These are phyloP conservation scores for Rhizopus arrhizus DNA, from an alignment of 371 early-diverging fungal species.

Conservation along the genomic window DNA sequence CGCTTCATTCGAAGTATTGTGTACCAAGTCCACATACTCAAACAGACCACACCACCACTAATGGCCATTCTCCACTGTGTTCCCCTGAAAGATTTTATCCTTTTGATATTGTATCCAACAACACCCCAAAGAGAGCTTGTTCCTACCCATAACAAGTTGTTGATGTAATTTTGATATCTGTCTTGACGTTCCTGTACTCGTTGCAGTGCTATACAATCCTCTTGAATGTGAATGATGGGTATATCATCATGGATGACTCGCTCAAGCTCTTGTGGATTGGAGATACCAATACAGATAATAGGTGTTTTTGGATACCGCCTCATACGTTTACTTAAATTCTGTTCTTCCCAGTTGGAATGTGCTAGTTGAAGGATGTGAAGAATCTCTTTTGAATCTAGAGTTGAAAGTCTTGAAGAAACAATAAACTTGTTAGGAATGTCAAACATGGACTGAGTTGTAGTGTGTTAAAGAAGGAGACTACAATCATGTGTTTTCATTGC, in stretches of 20 bases:
- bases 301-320: constrained; percentile 14
- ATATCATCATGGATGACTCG: constrained; percentile 28
- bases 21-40: constrained; percentile 1
- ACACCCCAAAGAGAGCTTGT: constrained; percentile 17
- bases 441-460: constrained; percentile 24
- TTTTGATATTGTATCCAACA: neutral
- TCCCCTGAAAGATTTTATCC: neutral
- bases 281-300: constrained; percentile 38
- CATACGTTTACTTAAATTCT: constrained; percentile 22
- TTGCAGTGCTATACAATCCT: constrained; percentile 35
- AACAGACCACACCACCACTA: neutral
- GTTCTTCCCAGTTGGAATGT: constrained; percentile 18
- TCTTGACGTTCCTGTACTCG: constrained; percentile 24
- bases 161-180: neutral
- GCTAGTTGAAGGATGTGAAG: constrained; percentile 28
- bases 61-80: neutral
- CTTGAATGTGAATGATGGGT: constrained; percentile 42
- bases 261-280: constrained; percentile 39
- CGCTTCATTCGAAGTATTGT: neutral
- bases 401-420: constrained; percentile 38
- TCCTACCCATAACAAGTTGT: neutral
- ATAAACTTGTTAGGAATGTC: constrained; percentile 32
- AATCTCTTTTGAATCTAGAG: constrained; percentile 35
- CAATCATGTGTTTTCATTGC: too few species aligned
- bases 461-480: neutral